Percentiles rank a stretch among this genome's conserved stretches.
These are phyloP conservation scores for Verticillium nubilum DNA, from an alignment of 2,329 filamentous ascomycete species.

Conservation along the genomic window DNA sequence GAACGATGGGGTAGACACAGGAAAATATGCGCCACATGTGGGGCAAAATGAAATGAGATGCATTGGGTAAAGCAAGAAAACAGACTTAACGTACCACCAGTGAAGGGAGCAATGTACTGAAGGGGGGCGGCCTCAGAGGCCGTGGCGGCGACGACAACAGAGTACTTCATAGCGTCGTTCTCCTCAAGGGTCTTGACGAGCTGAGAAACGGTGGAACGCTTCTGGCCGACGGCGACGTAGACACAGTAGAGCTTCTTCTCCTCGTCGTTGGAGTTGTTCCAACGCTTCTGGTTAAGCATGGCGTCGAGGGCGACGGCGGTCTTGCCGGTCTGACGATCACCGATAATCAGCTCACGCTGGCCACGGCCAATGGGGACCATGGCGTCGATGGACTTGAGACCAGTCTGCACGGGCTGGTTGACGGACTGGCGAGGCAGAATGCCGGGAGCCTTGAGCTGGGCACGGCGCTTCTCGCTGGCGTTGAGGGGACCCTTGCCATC, in stretches of 20 bases:
- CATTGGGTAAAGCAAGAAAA: too few relatives aligned
- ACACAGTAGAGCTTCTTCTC: constrained; percentile 98
- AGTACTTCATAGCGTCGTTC: constrained; percentile 99
- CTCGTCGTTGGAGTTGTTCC: constrained; percentile 86
- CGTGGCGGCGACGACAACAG: constrained; percentile 86
- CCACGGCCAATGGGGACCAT: constrained; percentile 99
- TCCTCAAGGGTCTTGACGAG: constrained; percentile 99
- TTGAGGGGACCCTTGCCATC: constrained; percentile 98
- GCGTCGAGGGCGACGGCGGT: constrained; percentile 96
- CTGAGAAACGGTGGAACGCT: constrained; percentile 98
- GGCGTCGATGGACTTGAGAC: constrained; percentile 97
- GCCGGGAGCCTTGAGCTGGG: constrained; percentile 97
- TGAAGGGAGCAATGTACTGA: constrained; percentile 93
- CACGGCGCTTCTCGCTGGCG: constrained; percentile 86
- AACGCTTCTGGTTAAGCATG: constrained; percentile 99
- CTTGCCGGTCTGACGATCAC: constrained; percentile 99
- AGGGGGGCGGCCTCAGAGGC: constrained; percentile 95
- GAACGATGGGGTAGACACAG: too few relatives aligned
- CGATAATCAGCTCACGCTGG: constrained; percentile 99
- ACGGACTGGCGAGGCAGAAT: constrained; percentile 96
- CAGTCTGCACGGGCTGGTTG: constrained; percentile 98
- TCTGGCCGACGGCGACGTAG: constrained; percentile 98
- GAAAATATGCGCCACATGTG: too few relatives aligned
- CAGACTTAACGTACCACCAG: constrained; percentile 43
- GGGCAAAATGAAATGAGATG: too few relatives aligned